Evolutionary conservation across 805 yeast species (phyloP).

Genomic region (Candida tibetensis): DNA sequence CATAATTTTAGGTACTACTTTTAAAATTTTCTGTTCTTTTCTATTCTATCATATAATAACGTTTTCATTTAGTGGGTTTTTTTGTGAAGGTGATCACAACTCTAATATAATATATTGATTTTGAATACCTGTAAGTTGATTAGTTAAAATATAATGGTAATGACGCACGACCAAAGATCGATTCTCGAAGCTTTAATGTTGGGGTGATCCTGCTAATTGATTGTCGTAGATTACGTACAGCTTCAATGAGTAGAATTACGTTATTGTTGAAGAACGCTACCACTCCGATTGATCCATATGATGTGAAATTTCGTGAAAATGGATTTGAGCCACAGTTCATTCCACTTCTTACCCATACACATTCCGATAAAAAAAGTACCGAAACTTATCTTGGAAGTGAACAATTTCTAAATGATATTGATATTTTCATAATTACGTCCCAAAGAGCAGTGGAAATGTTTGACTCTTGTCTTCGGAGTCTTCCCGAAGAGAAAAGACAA

Average conservation of each 20-base stretch:
- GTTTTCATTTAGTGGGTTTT: neutral
- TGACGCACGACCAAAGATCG: neutral
- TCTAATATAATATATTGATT: neutral
- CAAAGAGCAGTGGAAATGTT: slow-evolving; percentile 89
- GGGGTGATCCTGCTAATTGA: too few relatives aligned
- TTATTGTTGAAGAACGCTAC: slow-evolving; percentile 72
- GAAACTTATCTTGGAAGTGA: slow-evolving; percentile 41
- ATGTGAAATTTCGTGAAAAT: slow-evolving; percentile 36
- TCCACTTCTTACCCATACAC: slow-evolving; percentile 71
- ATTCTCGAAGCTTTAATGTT: too few relatives aligned
- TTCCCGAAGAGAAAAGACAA: slow-evolving; percentile 19
- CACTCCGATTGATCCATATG: slow-evolving; percentile 65
- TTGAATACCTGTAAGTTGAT: neutral
- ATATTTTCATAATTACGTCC: slow-evolving; percentile 74
- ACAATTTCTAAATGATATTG: slow-evolving; percentile 38
- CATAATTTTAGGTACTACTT: neutral
- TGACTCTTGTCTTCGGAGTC: slow-evolving; percentile 38
- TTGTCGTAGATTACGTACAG: too few relatives aligned
- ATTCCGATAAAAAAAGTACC: slow-evolving; percentile 47
- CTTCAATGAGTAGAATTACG: slow-evolving; percentile 19
- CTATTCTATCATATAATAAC: neutral
- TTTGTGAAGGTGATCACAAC: neutral
- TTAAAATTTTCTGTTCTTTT: too few relatives aligned
- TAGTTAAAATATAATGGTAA: neutral
- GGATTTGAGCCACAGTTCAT: slow-evolving; percentile 52